A percentile compares a stretch with the other conserved stretches of the same genome.
Conservation (phyloP, 768 basidiomycete species). For the Amyloporia xantha region DNA sequence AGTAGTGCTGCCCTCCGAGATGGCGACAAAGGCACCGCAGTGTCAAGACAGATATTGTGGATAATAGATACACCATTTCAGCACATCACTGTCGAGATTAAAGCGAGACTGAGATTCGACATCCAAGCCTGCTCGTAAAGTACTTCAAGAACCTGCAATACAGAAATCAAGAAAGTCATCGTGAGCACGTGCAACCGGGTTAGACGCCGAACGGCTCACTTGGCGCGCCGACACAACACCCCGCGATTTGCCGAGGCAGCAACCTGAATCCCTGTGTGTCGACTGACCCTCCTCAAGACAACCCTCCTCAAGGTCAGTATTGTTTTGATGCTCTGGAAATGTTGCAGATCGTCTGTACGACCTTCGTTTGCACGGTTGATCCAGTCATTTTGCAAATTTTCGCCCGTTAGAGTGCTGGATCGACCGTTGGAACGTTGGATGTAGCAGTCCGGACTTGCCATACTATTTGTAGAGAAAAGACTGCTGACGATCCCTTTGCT, state of each 20-base stretch:
- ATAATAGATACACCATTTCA: no score
- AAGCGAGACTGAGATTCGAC: no score
- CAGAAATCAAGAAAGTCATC: no score
- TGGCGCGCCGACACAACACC: constrained; percentile 3
- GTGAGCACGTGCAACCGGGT: no score
- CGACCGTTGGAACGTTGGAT: constrained; percentile 18
- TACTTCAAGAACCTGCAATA: no score
- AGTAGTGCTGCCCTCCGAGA: no score
- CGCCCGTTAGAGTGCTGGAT: constrained; percentile 20
- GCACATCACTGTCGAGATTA: no score
- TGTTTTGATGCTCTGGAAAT: constrained; percentile 15
- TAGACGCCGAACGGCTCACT: no score
- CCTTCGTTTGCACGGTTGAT: constrained; percentile 6
- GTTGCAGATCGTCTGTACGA: constrained; percentile 16
- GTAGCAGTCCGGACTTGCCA: constrained; percentile 11
- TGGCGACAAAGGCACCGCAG: no score
- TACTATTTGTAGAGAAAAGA: constrained; percentile 8
- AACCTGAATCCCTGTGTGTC: constrained; percentile 5
- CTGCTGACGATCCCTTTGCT: constrained; percentile 14
- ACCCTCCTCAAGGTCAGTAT: constrained; percentile 30
- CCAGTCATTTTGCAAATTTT: constrained; percentile 10
- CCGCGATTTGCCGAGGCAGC: constrained; percentile 8
- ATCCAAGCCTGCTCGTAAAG: no score
- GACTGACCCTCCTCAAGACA: constrained; percentile 24
- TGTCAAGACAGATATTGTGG: no score